Conservation (phyloP, 306 rosid genomes). For the Cucumis sativus region DNA sequence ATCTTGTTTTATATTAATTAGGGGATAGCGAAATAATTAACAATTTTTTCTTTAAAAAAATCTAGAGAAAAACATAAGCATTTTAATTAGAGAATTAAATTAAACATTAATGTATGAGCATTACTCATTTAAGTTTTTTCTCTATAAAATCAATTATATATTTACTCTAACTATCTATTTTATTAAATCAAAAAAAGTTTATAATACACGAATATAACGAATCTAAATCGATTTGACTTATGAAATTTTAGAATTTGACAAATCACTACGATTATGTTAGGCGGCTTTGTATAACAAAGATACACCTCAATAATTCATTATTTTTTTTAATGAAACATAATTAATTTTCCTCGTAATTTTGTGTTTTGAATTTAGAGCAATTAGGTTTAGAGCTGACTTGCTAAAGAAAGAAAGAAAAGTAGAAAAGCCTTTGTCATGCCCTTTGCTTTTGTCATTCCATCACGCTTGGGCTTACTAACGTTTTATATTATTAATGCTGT, state of each 20-base stretch:
- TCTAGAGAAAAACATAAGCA: not conserved
- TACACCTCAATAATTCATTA: not conserved
- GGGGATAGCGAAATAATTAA: not conserved
- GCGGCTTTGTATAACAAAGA: not conserved
- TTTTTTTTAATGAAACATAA: not conserved
- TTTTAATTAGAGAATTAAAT: not conserved
- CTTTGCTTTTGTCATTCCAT: not conserved
- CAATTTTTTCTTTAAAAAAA: not conserved
- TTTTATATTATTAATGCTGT: not conserved
- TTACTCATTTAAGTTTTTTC: no score
- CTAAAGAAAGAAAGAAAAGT: not conserved
- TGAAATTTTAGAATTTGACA: no score
- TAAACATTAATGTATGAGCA: no score
- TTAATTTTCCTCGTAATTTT: no score
- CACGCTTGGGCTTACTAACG: not conserved
- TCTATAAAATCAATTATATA: no score
- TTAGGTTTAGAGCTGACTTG: not conserved
- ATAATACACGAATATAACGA: no score
- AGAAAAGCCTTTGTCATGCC: not conserved
- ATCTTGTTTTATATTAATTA: not conserved
- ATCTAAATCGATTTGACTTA: no score
- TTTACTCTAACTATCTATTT: no score
- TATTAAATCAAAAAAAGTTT: no score
- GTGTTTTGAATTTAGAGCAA: not conserved
- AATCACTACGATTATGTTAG: no score